Percentiles rank a stretch among this genome's conserved stretches.
These are phyloP conservation scores for Entomortierella lignicola DNA, from an alignment of 192 early-diverging fungal species.

Conservation along the genomic window DNA sequence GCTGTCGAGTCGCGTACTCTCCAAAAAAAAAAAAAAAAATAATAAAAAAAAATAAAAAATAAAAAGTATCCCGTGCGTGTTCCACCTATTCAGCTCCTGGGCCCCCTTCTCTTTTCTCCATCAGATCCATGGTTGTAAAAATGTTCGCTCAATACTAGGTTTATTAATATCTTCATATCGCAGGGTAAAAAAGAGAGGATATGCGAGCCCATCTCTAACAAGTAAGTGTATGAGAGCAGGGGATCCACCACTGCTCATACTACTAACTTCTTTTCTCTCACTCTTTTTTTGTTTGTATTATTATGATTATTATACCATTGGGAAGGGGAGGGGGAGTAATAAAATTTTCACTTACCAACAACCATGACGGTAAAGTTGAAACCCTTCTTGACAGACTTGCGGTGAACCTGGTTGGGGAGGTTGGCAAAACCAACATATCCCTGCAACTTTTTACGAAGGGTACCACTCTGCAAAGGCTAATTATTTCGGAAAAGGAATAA, in stretches of 20 bases:
- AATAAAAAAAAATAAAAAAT: too few species aligned
- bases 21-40: too few species aligned
- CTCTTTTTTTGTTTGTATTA: background rate
- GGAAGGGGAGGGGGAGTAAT: background rate
- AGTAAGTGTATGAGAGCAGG: constrained; percentile 5
- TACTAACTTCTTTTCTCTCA: too few species aligned
- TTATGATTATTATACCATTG: background rate
- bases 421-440: constrained; percentile 90
- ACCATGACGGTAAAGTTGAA: constrained; percentile 98
- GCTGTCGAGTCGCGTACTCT: too few species aligned
- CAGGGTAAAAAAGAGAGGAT: background rate
- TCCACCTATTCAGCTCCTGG: too few species aligned
- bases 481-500: too few species aligned
- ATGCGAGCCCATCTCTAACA: constrained; percentile 6
- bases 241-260: background rate
- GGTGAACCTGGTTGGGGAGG: constrained; percentile 93
- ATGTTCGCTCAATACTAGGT: background rate
- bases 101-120: background rate
- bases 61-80: too few species aligned
- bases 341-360: constrained; percentile 73
- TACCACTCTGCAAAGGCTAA: constrained; percentile 36
- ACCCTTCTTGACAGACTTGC: constrained; percentile 92
- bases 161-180: constrained; percentile 15
- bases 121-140: background rate
- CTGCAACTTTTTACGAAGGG: constrained; percentile 57